Conservation (phyloP, 2,329 filamentous ascomycete genomes). For the Pseudopyrenochaeta lycopersici region DNA sequence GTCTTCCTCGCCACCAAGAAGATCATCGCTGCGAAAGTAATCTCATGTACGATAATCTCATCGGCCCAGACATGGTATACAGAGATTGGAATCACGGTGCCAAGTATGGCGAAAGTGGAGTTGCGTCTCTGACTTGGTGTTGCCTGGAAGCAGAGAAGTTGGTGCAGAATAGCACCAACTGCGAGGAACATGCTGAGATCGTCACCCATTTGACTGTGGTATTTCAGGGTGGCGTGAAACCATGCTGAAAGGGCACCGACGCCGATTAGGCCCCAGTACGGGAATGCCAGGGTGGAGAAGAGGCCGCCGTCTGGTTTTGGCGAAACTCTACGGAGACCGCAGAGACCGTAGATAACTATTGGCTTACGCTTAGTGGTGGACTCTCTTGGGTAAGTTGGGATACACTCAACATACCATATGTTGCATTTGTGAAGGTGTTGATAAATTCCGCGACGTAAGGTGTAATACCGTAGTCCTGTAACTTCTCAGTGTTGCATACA, state of each 20-base stretch:
- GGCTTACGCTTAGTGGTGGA: too few species aligned
- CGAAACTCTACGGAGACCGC: constrained; percentile 41
- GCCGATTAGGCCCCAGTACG: constrained; percentile 55
- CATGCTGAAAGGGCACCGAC: constrained; percentile 54
- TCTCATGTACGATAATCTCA: constrained; percentile 51
- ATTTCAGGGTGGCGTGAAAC: constrained; percentile 57
- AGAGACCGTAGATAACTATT: constrained; percentile 48
- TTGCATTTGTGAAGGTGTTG: constrained; percentile 62
- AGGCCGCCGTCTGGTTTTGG: constrained; percentile 37
- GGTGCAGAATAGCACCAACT: constrained; percentile 62
- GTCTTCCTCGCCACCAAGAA: constrained; percentile 47
- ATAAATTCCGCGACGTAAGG: constrained; percentile 63
- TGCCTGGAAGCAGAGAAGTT: constrained; percentile 55
- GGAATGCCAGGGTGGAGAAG: constrained; percentile 44
- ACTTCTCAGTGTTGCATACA: neutral
- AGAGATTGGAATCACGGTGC: constrained; percentile 42
- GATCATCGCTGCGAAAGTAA: constrained; percentile 54
- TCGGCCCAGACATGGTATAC: constrained; percentile 49
- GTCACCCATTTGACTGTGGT: constrained; percentile 61
- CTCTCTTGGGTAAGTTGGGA: too few species aligned
- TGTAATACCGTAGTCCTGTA: constrained; percentile 64
- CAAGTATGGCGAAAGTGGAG: constrained; percentile 38
- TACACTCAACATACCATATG: constrained; percentile 54
- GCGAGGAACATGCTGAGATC: constrained; percentile 68
- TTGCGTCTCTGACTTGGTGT: constrained; percentile 30